Conservation (phyloP, 2,329 filamentous ascomycete species). For the Knoxdaviesia proteae region DNA sequence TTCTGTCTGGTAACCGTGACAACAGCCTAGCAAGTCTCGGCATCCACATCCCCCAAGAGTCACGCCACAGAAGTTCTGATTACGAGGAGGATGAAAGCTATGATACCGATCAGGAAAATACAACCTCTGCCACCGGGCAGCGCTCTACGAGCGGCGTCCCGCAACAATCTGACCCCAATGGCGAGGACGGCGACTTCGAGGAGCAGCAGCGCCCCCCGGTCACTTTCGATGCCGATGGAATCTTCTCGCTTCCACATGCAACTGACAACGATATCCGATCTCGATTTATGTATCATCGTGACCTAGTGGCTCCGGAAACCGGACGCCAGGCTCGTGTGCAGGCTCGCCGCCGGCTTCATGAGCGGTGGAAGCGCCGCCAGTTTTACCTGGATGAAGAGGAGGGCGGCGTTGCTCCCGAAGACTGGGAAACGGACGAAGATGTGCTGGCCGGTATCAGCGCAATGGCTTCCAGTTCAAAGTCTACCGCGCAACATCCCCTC, state of each 20-base stretch:
- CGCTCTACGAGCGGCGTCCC: too few species aligned
- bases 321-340: neutral
- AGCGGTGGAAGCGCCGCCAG: constrained; percentile 55
- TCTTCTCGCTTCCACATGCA: too few species aligned
- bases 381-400: constrained; percentile 81
- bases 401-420: constrained; percentile 41
- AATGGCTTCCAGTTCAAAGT: constrained; percentile 7
- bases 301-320: neutral
- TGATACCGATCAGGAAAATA: neutral
- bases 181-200: too few species aligned
- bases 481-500: constrained; percentile 13
- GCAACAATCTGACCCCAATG: too few species aligned
- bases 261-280: too few species aligned
- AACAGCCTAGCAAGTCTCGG: neutral
- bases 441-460: constrained; percentile 20
- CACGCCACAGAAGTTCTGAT: neutral
- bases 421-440: constrained; percentile 41
- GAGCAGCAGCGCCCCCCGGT: too few species aligned
- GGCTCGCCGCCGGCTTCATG: constrained; percentile 34
- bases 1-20: constrained; percentile 12
- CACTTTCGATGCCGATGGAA: too few species aligned
- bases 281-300: too few species aligned
- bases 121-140: neutral
- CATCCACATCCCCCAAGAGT: neutral
- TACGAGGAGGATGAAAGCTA: neutral